phyloP scores from a whole-genome alignment of 805 yeast genomes.

The Phaffomyces opuntiae region DNA sequence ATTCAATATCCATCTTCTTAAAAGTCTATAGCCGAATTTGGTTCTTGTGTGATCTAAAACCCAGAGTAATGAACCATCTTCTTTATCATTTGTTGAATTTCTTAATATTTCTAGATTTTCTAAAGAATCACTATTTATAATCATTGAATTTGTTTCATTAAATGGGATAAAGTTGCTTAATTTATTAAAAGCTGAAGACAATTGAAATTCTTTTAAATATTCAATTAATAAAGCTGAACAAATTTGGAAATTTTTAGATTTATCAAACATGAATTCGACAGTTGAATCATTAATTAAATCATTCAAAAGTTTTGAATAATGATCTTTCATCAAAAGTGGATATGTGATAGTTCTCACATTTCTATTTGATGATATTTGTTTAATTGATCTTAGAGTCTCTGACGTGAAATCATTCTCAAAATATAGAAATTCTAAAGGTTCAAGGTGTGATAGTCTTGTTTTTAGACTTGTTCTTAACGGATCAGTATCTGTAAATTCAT shows the following conservation, averaged over 20 bases:
- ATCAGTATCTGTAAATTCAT: constrained; percentile 53
- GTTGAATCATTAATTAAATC: constrained; percentile 16
- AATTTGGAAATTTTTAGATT: constrained; percentile 22
- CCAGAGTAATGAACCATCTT: constrained; percentile 72
- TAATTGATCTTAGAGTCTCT: constrained; percentile 11
- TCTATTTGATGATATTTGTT: background rate
- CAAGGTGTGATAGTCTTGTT: constrained; percentile 64
- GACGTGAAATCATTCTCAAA: constrained; percentile 31
- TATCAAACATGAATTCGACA: constrained; percentile 21
- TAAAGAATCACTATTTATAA: constrained; percentile 59
- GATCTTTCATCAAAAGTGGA: constrained; percentile 10
- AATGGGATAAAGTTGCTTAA: constrained; percentile 47
- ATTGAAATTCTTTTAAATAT: constrained; percentile 57
- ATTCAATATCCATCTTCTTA: constrained; percentile 65
- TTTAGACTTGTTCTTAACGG: constrained; percentile 54
- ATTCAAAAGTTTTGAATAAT: constrained; percentile 11
- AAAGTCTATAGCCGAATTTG: constrained; percentile 59
- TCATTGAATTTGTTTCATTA: constrained; percentile 37
- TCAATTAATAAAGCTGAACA: constrained; percentile 40
- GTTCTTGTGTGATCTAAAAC: constrained; percentile 76
- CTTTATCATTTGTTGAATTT: constrained; percentile 49
- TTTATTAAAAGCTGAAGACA: constrained; percentile 49
- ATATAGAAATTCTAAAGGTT: constrained; percentile 68
- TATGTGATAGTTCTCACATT: constrained; percentile 13
- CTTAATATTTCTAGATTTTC: constrained; percentile 68